Conservation (phyloP, 192 early-diverging fungal species). For the Irineochytrium annulatum region DNA sequence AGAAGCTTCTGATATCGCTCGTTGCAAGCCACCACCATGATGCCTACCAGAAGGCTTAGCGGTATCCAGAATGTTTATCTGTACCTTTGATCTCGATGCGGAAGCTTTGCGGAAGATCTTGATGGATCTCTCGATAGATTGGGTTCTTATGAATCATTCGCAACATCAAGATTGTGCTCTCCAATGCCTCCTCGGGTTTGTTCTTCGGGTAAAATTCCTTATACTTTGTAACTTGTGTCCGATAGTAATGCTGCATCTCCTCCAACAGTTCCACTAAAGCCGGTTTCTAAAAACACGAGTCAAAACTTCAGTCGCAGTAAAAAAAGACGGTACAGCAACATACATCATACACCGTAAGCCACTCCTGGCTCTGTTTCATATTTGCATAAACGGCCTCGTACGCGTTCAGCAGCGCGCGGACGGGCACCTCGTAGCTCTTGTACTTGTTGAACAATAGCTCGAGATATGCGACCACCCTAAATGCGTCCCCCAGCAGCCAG, state of each 20-base stretch:
- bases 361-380: slow-evolving; percentile 33
- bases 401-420: slow-evolving; percentile 35
- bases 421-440: slow-evolving; percentile 37
- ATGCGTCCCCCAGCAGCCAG: slow-evolving; percentile 43
- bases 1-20: slow-evolving; percentile 40
- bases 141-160: slow-evolving; percentile 50
- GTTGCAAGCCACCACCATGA: slow-evolving; percentile 39
- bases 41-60: not conserved
- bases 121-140: slow-evolving; percentile 41
- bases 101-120: slow-evolving; percentile 39
- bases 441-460: slow-evolving; percentile 48
- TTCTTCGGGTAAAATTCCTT: slow-evolving; percentile 54
- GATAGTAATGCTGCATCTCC: slow-evolving; percentile 47
- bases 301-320: not conserved
- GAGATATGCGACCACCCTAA: slow-evolving; percentile 36
- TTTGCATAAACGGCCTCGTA: slow-evolving; percentile 39
- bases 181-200: slow-evolving; percentile 44
- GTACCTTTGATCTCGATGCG: slow-evolving; percentile 27
- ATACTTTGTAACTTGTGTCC: slow-evolving; percentile 48
- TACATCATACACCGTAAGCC: slow-evolving; percentile 37
- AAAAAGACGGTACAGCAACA: slow-evolving; percentile 1
- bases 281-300: slow-evolving; percentile 17
- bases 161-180: slow-evolving; percentile 45
- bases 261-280: slow-evolving; percentile 39
- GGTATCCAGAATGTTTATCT: not conserved